Conservation (phyloP, 345 rosid genomes). For the Pelargonium nanum region DNA sequence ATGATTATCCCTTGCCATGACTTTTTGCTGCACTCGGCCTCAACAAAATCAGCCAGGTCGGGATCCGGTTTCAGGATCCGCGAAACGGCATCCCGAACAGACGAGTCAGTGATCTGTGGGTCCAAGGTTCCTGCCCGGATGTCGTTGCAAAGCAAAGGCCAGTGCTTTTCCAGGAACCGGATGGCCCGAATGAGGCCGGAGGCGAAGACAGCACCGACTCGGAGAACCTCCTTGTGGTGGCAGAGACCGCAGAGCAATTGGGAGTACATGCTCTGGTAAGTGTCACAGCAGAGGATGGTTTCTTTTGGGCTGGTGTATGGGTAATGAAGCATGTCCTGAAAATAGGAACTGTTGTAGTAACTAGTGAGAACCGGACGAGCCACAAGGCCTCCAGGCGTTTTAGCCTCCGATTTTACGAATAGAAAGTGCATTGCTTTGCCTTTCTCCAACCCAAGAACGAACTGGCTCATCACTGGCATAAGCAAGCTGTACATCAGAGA, state of each 20-base stretch:
- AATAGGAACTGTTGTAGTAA: conserved; percentile 33
- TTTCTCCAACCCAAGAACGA: too few relatives aligned
- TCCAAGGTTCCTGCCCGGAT: conserved; percentile 21
- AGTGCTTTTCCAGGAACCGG: conserved; percentile 26
- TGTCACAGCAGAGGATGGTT: conserved; percentile 28
- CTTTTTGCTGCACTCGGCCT: conserved; percentile 16
- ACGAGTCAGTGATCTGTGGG: conserved; percentile 19
- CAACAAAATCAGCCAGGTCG: conserved; percentile 19
- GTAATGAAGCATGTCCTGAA: conserved; percentile 23
- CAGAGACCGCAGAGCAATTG: too few relatives aligned
- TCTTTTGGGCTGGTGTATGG: conserved; percentile 33
- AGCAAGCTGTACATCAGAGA: too few relatives aligned
- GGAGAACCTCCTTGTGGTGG: conserved; percentile 23
- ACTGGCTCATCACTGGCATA: too few relatives aligned
- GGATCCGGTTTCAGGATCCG: conserved; percentile 19
- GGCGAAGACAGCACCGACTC: conserved; percentile 31
- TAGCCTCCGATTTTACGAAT: conserved; percentile 29
- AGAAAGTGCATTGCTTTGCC: too few relatives aligned
- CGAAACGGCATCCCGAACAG: too few relatives aligned
- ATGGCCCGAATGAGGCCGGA: conserved; percentile 34
- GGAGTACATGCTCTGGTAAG: conserved; percentile 37
- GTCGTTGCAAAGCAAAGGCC: conserved; percentile 20
- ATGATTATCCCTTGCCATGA: conserved; percentile 28
- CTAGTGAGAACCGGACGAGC: conserved; percentile 38
- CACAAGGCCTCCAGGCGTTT: conserved; percentile 27